Evolutionary conservation across 495 filamentous ascomycete genomes (phyloP).

Genomic region (Polyplosphaeria fusca): DNA sequence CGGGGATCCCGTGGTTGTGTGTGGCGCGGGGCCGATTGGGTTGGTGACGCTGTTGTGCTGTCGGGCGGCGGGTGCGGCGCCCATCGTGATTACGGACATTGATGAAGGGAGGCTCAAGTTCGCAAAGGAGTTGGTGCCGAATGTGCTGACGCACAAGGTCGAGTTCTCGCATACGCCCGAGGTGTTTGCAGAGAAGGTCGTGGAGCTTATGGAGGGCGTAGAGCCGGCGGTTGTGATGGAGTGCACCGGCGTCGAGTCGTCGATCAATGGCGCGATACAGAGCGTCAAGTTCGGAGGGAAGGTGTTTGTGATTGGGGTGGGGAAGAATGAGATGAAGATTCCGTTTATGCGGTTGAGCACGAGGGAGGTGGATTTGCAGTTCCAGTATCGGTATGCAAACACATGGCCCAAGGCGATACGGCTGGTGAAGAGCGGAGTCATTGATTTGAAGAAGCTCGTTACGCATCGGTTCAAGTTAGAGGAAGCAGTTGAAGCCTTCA

Average conservation of each 20-base stretch:
- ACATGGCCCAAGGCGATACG: constrained; percentile 93
- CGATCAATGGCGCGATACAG: constrained; percentile 79
- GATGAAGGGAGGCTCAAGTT: constrained; percentile 79
- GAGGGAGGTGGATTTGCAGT: constrained; percentile 87
- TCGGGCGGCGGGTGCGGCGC: constrained; percentile 77
- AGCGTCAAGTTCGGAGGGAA: constrained; percentile 88
- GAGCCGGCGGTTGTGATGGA: constrained; percentile 77
- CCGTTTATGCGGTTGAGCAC: constrained; percentile 90
- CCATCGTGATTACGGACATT: constrained; percentile 89
- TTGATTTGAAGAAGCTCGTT: constrained; percentile 75
- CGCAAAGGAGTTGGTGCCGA: constrained; percentile 72
- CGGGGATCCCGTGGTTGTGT: constrained; percentile 80
- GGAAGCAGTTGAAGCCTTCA: constrained; percentile 84
- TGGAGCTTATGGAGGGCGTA: constrained; percentile 63
- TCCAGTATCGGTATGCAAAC: constrained; percentile 94
- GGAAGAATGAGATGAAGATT: constrained; percentile 89
- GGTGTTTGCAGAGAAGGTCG: constrained; percentile 63
- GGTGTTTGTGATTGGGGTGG: constrained; percentile 90
- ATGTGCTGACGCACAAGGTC: constrained; percentile 74
- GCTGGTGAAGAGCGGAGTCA: constrained; percentile 74
- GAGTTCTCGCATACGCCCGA: constrained; percentile 62
- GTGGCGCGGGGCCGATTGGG: constrained; percentile 88
- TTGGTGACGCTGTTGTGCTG: constrained; percentile 79
- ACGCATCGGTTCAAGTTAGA: constrained; percentile 84
- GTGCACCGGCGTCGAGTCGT: constrained; percentile 91